A percentile compares a stretch with the other conserved stretches of the same genome.
These are phyloP conservation scores for Citrus reticulata DNA, from an alignment of 345 rosid genomes.

Conservation along the genomic window DNA sequence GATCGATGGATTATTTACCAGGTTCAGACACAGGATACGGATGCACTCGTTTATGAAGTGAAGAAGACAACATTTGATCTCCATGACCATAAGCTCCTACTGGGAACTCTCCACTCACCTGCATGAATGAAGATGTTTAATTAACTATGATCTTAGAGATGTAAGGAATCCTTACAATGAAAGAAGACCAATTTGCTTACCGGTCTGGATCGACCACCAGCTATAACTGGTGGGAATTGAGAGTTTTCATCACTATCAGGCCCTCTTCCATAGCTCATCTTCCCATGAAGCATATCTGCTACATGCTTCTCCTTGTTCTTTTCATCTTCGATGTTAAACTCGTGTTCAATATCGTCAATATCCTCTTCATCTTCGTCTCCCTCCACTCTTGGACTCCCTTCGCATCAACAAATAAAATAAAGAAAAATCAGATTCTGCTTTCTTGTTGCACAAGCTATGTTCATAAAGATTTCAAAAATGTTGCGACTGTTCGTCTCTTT, in stretches of 20 bases:
- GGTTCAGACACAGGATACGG: constrained; percentile 87
- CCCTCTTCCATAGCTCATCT: constrained; percentile 98
- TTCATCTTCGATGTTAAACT: constrained; percentile 82
- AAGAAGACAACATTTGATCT: constrained; percentile 58
- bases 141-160: background rate
- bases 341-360: constrained; percentile 86
- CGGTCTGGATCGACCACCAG: constrained; percentile 68
- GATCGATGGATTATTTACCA: constrained; percentile 33
- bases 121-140: constrained; percentile 1
- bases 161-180: background rate
- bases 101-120: constrained; percentile 96
- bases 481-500: background rate
- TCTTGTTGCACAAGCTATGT: background rate
- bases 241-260: constrained; percentile 75
- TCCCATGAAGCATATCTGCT: constrained; percentile 91
- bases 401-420: constrained; percentile 2
- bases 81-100: constrained; percentile 56
- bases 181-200: constrained; percentile 31
- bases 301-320: constrained; percentile 58
- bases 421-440: background rate
- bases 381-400: constrained; percentile 90
- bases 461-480: background rate
- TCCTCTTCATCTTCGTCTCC: constrained; percentile 99
- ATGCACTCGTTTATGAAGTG: constrained; percentile 82
- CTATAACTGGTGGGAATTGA: constrained; percentile 61